Base-by-base conservation (phyloP, 805 yeast species). In the Kregervanrija fluxuum region DNA sequence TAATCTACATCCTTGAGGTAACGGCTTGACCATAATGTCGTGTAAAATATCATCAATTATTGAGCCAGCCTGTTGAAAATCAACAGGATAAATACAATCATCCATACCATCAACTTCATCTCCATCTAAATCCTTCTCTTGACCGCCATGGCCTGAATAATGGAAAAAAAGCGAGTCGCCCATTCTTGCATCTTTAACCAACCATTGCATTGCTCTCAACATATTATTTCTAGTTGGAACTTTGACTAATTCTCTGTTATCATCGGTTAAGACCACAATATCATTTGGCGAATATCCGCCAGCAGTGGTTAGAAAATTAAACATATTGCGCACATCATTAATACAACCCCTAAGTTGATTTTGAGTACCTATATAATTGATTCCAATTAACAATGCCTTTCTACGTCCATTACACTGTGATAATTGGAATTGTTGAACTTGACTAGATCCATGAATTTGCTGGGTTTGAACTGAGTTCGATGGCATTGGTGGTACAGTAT, bases 81-180 rank as follows among this genome's bases (percentile, higher is more conserved):
- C 69, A 12, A 64, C 65, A 12, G 68, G 68, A 48, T 64, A 64
- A 37, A 64, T 63, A 41, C 65, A 59, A 54, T 64, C 68, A 46
- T 64, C 69, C 44, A 41, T 53, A n/a, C 68, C 69, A 46, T 60
- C 64, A 2, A 49, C 55, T 43, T 65, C 69, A 43, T 64, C 67
- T 22, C 68, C 68, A 45, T 65, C 68, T 31, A 66, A 57, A 60
- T 86, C 95, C 39, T 68, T 64, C 4, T 79, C 76, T 56, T 80
- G 84, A 2, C 93, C 88, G 30, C 95, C 95, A 58, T 87, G 95
- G 8, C 95, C 93, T 0, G 93, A 83, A 59, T 82, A 86, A 60
- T 87, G 95, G 71, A 87, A 78, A 54, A 87, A 80, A 41, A 86
- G 62, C 8, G 88, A 76, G 64, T 86, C 95, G 53, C 86, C 85